Conservation (phyloP, 441 rosid genomes). For the Brassica balearica region DNA sequence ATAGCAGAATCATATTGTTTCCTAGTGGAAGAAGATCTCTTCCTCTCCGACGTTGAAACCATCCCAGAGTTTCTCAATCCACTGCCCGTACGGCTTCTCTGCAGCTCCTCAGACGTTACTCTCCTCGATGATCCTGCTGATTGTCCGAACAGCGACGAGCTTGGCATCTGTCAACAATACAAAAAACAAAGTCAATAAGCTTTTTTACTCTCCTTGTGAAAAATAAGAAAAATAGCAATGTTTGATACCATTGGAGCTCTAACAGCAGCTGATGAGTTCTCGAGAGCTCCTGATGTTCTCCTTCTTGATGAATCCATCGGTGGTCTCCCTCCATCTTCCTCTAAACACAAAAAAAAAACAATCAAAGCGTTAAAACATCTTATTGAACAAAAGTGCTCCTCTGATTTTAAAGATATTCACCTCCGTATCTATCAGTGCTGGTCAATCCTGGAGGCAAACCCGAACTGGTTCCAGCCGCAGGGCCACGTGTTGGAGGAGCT, state of each 20-base stretch:
- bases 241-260: conserved; percentile 52
- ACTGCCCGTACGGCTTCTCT: conserved; percentile 44
- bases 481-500: conserved; percentile 74
- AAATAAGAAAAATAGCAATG: neutral
- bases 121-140: conserved; percentile 54
- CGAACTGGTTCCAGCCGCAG: conserved; percentile 83
- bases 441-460: conserved; percentile 73
- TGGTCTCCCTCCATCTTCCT: conserved; percentile 56
- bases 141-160: conserved; percentile 60
- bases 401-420: conserved; percentile 44
- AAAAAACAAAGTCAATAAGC: neutral
- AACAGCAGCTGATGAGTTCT: conserved; percentile 45
- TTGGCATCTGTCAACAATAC: conserved; percentile 56
- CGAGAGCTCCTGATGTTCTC: conserved; percentile 59
- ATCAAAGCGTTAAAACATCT: neutral
- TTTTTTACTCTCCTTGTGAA: neutral
- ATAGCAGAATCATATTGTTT: conserved; percentile 73
- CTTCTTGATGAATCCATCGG: conserved; percentile 63
- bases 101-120: conserved; percentile 44
- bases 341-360: conserved; percentile 34
- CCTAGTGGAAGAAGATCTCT: conserved; percentile 65
- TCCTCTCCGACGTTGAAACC: conserved; percentile 50
- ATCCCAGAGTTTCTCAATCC: conserved; percentile 48
- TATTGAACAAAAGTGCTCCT: neutral
- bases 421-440: conserved; percentile 71